phyloP scores from a whole-genome alignment of 768 basidiomycete species.

The Pleurotus ostreatus region DNA sequence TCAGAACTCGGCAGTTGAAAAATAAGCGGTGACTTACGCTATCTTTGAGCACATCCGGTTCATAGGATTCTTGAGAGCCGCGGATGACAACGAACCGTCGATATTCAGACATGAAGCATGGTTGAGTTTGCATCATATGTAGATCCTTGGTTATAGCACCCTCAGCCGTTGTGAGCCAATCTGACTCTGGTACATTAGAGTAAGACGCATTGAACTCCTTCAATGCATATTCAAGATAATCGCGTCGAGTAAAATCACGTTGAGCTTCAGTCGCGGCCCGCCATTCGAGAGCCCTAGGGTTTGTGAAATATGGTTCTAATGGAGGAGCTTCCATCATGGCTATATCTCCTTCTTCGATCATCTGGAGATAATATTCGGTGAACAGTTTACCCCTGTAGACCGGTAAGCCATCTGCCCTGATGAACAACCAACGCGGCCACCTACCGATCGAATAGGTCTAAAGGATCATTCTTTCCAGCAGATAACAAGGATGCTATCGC shows the following conservation, averaged over 20 bases:
- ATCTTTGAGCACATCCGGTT: conserved; percentile 20
- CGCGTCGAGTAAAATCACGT: conserved; percentile 28
- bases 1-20: neutral
- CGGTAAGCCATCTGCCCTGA: neutral
- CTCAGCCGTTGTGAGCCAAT: conserved; percentile 36
- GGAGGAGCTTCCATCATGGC: conserved; percentile 51
- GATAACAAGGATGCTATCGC: conserved; percentile 46
- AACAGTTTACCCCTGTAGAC: conserved; percentile 35
- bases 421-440: conserved; percentile 12
- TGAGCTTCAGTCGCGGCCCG: conserved; percentile 37
- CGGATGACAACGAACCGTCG: conserved; percentile 64
- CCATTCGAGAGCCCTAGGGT: conserved; percentile 15
- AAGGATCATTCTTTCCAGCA: conserved; percentile 34
- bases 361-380: conserved; percentile 35
- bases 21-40: conserved; percentile 41
- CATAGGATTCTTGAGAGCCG: conserved; percentile 26
- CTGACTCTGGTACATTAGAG: conserved; percentile 26
- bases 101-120: conserved; percentile 54
- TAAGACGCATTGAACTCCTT: conserved; percentile 33
- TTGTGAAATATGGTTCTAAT: conserved; percentile 20
- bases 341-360: conserved; percentile 54
- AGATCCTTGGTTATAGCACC: conserved; percentile 47
- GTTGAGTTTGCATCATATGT: conserved; percentile 54
- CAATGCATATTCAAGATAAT: conserved; percentile 41
- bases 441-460: conserved; percentile 36